phyloP scores from a whole-genome alignment of 1,139 yeast species.

The Trichomonascaceae sp. region DNA sequence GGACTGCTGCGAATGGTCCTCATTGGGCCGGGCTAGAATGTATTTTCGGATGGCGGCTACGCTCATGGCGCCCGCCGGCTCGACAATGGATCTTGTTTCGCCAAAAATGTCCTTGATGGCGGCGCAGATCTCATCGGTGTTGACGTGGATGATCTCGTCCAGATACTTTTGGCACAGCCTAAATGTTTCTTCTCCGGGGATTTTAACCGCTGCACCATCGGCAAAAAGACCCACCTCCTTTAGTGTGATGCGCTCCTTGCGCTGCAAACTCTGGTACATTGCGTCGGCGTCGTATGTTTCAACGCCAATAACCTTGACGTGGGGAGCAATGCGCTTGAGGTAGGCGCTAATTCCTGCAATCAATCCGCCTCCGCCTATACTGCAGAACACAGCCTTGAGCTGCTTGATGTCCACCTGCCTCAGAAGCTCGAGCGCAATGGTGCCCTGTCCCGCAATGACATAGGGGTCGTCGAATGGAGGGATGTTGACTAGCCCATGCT shows the following conservation, averaged over 20 bases:
- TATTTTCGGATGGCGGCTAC: slow-evolving; percentile 92
- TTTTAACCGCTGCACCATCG: slow-evolving; percentile 97
- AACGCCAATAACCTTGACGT: slow-evolving; percentile 87
- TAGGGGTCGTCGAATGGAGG: slow-evolving; percentile 98
- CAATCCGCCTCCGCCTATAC: slow-evolving; percentile 97
- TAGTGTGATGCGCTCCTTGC: slow-evolving; percentile 42
- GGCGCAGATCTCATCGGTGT: slow-evolving; percentile 94
- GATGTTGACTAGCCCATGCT: slow-evolving; percentile 68
- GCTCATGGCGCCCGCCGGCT: slow-evolving; percentile 93
- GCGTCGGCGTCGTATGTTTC: slow-evolving; percentile 95
- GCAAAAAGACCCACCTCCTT: slow-evolving; percentile 89
- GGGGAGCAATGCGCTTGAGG: slow-evolving; percentile 93
- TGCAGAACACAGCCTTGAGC: slow-evolving; percentile 76
- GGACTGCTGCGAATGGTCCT: slow-evolving; percentile 46
- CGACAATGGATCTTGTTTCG: slow-evolving; percentile 87
- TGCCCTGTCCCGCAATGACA: slow-evolving; percentile 99
- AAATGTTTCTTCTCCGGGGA: slow-evolving; percentile 85
- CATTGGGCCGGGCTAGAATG: slow-evolving; percentile 31
- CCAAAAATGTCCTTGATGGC: slow-evolving; percentile 94
- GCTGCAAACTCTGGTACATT: slow-evolving; percentile 55
- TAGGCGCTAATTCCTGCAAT: slow-evolving; percentile 86
- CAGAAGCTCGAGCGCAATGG: slow-evolving; percentile 83
- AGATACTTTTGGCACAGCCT: slow-evolving; percentile 64
- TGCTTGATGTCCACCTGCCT: slow-evolving; percentile 73
- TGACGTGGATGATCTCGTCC: slow-evolving; percentile 77